A percentile compares a stretch with the other conserved stretches of the same genome.
Conservation (phyloP, 257 asterid species). For the Eucommia ulmoides region DNA sequence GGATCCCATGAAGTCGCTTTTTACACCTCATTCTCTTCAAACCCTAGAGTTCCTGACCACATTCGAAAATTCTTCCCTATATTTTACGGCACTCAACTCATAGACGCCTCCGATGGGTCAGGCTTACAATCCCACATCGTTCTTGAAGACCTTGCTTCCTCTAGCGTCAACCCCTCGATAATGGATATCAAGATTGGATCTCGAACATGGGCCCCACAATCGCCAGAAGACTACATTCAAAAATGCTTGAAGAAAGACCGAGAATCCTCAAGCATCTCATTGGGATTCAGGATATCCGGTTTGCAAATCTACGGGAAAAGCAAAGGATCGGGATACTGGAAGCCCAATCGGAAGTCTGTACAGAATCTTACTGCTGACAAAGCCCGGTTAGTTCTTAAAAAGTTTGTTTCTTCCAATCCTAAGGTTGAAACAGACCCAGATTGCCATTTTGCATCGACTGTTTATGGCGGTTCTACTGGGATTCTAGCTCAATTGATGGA, state of each 20-base stretch:
- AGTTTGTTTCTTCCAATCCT: constrained; percentile 49
- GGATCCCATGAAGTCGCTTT: background rate
- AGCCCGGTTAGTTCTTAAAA: constrained; percentile 37
- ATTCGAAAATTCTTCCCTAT: background rate
- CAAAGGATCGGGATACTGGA: constrained; percentile 47
- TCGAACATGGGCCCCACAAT: background rate
- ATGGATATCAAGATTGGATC: background rate
- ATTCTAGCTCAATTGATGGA: constrained; percentile 66
- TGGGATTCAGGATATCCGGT: background rate
- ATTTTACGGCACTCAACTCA: background rate
- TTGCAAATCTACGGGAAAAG: constrained; percentile 10
- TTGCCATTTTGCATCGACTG: constrained; percentile 64
- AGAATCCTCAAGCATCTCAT: background rate
- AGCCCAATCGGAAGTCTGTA: constrained; percentile 32
- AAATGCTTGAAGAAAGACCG: background rate
- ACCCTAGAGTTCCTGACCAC: background rate
- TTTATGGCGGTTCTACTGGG: constrained; percentile 74
- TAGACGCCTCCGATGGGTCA: background rate
- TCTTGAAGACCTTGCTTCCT: background rate
- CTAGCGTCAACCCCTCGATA: background rate
- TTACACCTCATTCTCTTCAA: background rate
- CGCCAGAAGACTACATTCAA: background rate
- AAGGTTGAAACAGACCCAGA: constrained; percentile 36
- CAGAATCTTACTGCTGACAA: constrained; percentile 44
- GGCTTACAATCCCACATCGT: background rate